These are phyloP conservation scores for Penicillium sp. DNA, from an alignment of 2,329 filamentous ascomycete species.

Conservation along the genomic window DNA sequence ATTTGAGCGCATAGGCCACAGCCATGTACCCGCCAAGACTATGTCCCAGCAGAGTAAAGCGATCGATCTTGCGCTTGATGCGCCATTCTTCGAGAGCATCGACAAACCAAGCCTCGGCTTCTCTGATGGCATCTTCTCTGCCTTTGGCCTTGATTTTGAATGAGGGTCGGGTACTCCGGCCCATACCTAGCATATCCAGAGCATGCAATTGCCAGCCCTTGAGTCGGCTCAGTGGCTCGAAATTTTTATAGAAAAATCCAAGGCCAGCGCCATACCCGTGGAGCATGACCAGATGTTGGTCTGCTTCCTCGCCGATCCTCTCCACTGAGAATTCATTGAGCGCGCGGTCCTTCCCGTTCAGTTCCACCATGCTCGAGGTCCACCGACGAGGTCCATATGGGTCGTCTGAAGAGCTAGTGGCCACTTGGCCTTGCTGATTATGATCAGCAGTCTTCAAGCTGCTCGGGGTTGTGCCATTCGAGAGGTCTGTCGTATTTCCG, in stretches of 20 bases:
- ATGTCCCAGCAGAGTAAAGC: slow-evolving; percentile 91
- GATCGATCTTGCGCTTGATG: slow-evolving; percentile 81
- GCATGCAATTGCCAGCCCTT: slow-evolving; percentile 88
- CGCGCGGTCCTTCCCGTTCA: slow-evolving; percentile 82
- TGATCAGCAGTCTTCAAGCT: slow-evolving; percentile 40
- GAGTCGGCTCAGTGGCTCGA: slow-evolving; percentile 78
- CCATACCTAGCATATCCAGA: slow-evolving; percentile 94
- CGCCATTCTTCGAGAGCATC: slow-evolving; percentile 97
- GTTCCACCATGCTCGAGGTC: slow-evolving; percentile 79
- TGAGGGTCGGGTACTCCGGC: slow-evolving; percentile 77
- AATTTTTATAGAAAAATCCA: slow-evolving; percentile 98
- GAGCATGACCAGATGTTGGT: slow-evolving; percentile 90
- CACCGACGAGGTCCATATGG: slow-evolving; percentile 84
- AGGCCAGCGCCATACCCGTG: slow-evolving; percentile 96
- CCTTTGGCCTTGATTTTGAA: slow-evolving; percentile 87
- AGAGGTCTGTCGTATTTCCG: slow-evolving; percentile 42
- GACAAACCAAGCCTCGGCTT: slow-evolving; percentile 94
- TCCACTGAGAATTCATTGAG: slow-evolving; percentile 94
- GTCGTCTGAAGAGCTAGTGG: slow-evolving; percentile 59
- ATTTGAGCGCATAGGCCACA: slow-evolving; percentile 93
- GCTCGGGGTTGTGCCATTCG: slow-evolving; percentile 27
- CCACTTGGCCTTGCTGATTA: slow-evolving; percentile 47
- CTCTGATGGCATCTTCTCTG: slow-evolving; percentile 74
- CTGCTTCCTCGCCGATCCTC: slow-evolving; percentile 72
- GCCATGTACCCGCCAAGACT: slow-evolving; percentile 94